Conservation (phyloP, 306 rosid species). For the Spatholobus suberectus region DNA sequence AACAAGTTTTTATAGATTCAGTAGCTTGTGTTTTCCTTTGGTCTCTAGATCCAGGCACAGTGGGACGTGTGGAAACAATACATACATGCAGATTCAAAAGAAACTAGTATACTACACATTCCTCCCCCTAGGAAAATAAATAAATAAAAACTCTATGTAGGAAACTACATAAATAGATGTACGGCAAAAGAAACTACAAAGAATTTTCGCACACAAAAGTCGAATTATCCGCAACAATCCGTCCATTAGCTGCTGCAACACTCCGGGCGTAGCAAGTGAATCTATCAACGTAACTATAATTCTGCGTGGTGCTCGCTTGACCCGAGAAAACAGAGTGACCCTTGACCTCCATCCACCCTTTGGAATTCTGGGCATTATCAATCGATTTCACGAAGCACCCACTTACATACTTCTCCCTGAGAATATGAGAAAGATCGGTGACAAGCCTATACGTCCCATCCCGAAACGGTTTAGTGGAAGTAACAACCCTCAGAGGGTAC, state of each 20-base stretch:
- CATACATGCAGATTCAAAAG: constrained; percentile 24
- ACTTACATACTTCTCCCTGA: constrained; percentile 45
- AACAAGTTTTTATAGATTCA: not conserved
- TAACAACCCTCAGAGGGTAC: constrained; percentile 59
- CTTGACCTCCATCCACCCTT: constrained; percentile 82
- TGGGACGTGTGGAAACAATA: not conserved
- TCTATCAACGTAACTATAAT: constrained; percentile 42
- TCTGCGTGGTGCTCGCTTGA: constrained; percentile 58
- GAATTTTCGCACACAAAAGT: constrained; percentile 47
- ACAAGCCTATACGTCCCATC: constrained; percentile 48
- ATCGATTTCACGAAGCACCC: constrained; percentile 20
- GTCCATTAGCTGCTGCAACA: constrained; percentile 53
- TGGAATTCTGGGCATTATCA: constrained; percentile 56
- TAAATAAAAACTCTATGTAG: constrained; percentile 11
- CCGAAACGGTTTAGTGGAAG: constrained; percentile 33
- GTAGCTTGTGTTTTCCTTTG: not conserved
- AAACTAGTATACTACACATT: not conserved
- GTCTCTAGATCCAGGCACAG: not conserved
- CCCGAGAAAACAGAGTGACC: constrained; percentile 77
- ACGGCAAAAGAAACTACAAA: constrained; percentile 25
- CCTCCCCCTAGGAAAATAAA: not conserved
- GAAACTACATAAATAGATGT: constrained; percentile 25
- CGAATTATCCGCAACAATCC: constrained; percentile 47
- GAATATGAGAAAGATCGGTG: constrained; percentile 66
- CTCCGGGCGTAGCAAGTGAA: constrained; percentile 52